Evolutionary conservation across 768 basidiomycete species (phyloP), one percentile per base, ranked within the genome.

Genomic region (Xerocomellus dryophilus): DNA sequence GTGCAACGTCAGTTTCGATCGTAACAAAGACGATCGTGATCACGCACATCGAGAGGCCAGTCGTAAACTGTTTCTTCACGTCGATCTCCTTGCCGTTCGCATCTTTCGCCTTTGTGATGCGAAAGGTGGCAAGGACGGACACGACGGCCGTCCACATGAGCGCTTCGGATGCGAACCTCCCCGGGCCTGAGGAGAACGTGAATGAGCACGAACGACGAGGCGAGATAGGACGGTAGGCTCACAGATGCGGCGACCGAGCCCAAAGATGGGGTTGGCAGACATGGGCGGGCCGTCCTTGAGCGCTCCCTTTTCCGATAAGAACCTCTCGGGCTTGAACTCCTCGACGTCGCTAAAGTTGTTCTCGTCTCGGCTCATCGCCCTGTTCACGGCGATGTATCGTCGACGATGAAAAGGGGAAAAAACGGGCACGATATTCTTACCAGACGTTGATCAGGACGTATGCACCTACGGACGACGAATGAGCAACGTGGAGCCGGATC

Each of bases 401-500:
- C 29, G 43, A 36, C 18, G 27, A 8, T n/a, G 7, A 5, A 17
- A 7, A 25, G 23, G 23, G 7, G 0, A 20, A 8, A 8, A 2
- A 18, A 4, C 1, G 25, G 5, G 18, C 7, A 31, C 25, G 35
- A 38, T 35, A 12, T 23, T 31, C 56, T 57, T 51, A 71, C 75
- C 73, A 76, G 20, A 66, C 59, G 27, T 76, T 76, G 25, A 64
- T 58, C 25, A 73, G 35, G 15, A 75, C 59, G 2, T 72, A 35
- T 6, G 75, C 47, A 21, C 66, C 66, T 68, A 9, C 3, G 25
- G 5, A 45, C 17, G 12, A 38, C 27, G 18, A 45, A 39, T 59
- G 18, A 60, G 53, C n/a, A 20, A 48, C 10, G 23, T 23, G 14
- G 25, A 18, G 1, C 10, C 23, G 34, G 23, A 56, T 49, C 54